Conservation (phyloP, 768 basidiomycete species). For the Cystofilobasidium ferigula region DNA sequence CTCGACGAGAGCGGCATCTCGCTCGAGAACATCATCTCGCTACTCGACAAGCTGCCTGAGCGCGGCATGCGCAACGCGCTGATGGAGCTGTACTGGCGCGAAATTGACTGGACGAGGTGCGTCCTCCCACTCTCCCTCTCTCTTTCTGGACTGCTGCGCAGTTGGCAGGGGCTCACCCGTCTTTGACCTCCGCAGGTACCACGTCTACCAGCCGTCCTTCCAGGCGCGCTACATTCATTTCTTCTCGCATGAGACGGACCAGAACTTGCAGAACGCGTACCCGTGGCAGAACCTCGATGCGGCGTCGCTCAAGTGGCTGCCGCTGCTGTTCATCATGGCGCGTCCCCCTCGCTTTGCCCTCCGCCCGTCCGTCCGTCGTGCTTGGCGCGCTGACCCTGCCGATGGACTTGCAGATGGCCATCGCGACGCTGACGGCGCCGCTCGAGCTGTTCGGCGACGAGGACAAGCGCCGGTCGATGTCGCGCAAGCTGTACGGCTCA, state of each 20-base stretch:
- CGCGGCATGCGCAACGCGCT: slow-evolving; percentile 36
- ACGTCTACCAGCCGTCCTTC: slow-evolving; percentile 38
- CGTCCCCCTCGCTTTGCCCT: slow-evolving; percentile 17
- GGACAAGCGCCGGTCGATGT: slow-evolving; percentile 36
- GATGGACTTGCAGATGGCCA: slow-evolving; percentile 33
- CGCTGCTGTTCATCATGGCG: slow-evolving; percentile 38
- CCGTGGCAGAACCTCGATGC: slow-evolving; percentile 32
- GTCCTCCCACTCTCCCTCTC: neutral
- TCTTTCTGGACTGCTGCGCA: slow-evolving; percentile 23
- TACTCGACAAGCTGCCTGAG: slow-evolving; percentile 38
- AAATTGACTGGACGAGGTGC: slow-evolving; percentile 33
- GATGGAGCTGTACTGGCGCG: slow-evolving; percentile 33
- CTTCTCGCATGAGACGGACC: slow-evolving; percentile 35
- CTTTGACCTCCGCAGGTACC: too few relatives aligned
- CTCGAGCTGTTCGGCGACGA: slow-evolving; percentile 33
- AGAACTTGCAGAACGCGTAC: slow-evolving; percentile 31
- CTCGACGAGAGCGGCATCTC: slow-evolving; percentile 39
- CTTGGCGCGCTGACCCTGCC: neutral
- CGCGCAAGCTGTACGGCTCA: slow-evolving; percentile 37
- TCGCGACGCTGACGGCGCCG: slow-evolving; percentile 37
- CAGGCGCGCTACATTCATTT: slow-evolving; percentile 36
- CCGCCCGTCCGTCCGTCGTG: neutral
- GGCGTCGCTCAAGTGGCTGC: slow-evolving; percentile 38
- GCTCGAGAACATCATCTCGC: slow-evolving; percentile 35
- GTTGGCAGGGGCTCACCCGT: too few relatives aligned